These are phyloP conservation scores for Gloeopeniophorella convolvens DNA, from an alignment of 768 basidiomycete genomes.

Conservation along the genomic window DNA sequence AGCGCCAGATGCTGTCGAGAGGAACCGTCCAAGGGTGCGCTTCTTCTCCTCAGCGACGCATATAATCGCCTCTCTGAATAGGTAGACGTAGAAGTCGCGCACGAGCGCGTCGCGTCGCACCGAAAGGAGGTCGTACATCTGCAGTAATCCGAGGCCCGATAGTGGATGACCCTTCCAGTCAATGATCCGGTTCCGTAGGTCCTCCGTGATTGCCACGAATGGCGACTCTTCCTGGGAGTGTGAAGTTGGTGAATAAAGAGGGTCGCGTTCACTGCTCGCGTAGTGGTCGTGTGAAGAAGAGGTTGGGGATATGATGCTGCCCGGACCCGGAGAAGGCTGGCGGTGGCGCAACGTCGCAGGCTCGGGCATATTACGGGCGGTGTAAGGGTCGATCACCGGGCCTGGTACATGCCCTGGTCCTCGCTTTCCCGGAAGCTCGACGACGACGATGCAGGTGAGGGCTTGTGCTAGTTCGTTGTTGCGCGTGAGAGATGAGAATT, in stretches of 20 bases:
- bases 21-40: conserved; percentile 65
- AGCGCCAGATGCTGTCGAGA: conserved; percentile 46
- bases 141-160: conserved; percentile 80
- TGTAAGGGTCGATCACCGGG: conserved; percentile 41
- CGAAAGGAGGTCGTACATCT: conserved; percentile 87
- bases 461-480: conserved; percentile 68
- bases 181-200: conserved; percentile 82
- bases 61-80: conserved; percentile 96
- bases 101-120: conserved; percentile 86
- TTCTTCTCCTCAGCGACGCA: conserved; percentile 94
- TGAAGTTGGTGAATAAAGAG: background rate
- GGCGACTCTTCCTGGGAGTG: conserved; percentile 52
- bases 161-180: conserved; percentile 96
- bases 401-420: conserved; percentile 25
- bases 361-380: conserved; percentile 16
- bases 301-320: conserved; percentile 18
- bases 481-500: conserved; percentile 78
- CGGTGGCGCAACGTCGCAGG: conserved; percentile 23
- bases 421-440: conserved; percentile 84
- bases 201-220: conserved; percentile 79
- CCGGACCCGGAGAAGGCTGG: conserved; percentile 29
- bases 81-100: conserved; percentile 92
- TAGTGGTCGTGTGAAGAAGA: conserved; percentile 11
- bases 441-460: conserved; percentile 87
- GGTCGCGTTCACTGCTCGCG: conserved; percentile 7